phyloP scores from a whole-genome alignment of 306 rosid species.

The Clitoria ternatea region DNA sequence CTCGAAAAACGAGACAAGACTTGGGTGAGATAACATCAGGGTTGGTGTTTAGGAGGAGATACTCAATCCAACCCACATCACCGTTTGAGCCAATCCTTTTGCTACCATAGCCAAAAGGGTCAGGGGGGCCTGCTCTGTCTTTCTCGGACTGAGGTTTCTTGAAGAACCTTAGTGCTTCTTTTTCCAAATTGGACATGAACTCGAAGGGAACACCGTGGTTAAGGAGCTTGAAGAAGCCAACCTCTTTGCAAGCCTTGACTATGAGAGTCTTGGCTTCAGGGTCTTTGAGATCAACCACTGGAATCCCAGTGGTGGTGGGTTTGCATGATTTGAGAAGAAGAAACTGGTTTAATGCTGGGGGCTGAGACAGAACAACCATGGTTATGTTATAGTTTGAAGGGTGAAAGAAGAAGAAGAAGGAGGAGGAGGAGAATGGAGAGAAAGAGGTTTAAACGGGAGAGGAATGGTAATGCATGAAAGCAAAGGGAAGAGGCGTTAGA shows the following conservation, averaged over 20 bases:
- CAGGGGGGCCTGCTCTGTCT: constrained; percentile 63
- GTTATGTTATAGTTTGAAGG: not conserved
- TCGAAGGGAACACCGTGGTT: constrained; percentile 67
- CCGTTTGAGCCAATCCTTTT: constrained; percentile 73
- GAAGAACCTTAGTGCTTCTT: constrained; percentile 48
- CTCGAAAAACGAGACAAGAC: constrained; percentile 33
- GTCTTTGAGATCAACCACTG: constrained; percentile 54
- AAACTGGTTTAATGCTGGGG: constrained; percentile 45
- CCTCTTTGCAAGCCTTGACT: constrained; percentile 59
- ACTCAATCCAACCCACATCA: constrained; percentile 86
- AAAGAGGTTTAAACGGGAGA: not conserved
- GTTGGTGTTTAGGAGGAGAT: constrained; percentile 62
- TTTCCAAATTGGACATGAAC: constrained; percentile 44
- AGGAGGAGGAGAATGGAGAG: not conserved
- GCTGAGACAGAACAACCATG: constrained; percentile 66
- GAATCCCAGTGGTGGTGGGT: constrained; percentile 43
- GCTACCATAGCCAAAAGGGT: constrained; percentile 77
- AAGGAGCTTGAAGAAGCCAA: constrained; percentile 64
- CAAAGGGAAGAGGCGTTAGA: constrained; percentile 4
- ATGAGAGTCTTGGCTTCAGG: constrained; percentile 45
- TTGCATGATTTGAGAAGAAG: constrained; percentile 43
- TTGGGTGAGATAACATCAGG: constrained; percentile 49
- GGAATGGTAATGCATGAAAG: constrained; percentile 26
- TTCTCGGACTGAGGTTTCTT: constrained; percentile 50
- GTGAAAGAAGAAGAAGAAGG: not conserved